Evolutionary conservation across 2,329 filamentous ascomycete species (phyloP).

Genomic region (Verticillium albo-atrum): DNA sequence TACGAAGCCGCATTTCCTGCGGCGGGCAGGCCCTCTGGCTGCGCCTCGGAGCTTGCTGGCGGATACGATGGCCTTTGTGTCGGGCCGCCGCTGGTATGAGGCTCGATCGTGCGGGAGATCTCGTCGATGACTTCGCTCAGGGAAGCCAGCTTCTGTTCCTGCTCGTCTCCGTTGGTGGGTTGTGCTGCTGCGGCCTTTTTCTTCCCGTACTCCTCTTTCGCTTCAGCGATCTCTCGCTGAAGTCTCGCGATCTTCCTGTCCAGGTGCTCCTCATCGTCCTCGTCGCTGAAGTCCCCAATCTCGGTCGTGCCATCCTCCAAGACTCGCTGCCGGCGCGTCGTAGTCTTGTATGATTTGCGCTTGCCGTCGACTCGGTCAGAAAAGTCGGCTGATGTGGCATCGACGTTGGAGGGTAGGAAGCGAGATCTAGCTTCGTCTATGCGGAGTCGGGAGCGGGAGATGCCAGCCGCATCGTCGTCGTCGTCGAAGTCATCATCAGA

Average conservation of each 20-base stretch:
- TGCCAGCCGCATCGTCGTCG: slow-evolving; percentile 59
- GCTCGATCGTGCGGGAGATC: slow-evolving; percentile 37
- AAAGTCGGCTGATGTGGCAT: slow-evolving; percentile 78
- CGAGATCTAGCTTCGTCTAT: slow-evolving; percentile 74
- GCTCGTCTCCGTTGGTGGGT: slow-evolving; percentile 19
- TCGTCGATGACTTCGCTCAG: slow-evolving; percentile 70
- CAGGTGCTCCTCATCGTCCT: slow-evolving; percentile 64
- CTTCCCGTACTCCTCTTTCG: slow-evolving; percentile 58
- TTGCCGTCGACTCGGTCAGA: slow-evolving; percentile 83
- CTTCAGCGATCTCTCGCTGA: slow-evolving; percentile 75
- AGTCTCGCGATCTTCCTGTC: slow-evolving; percentile 77
- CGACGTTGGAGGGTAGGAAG: slow-evolving; percentile 72
- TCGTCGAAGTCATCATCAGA: slow-evolving; percentile 59
- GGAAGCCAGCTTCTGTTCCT: slow-evolving; percentile 57
- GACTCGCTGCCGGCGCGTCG: slow-evolving; percentile 61
- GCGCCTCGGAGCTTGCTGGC: slow-evolving; percentile 8
- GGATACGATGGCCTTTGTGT: slow-evolving; percentile 16
- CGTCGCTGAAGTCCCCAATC: slow-evolving; percentile 71
- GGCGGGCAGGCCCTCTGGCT: neutral
- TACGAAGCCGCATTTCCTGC: slow-evolving; percentile 28
- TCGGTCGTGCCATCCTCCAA: slow-evolving; percentile 61
- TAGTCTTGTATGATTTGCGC: slow-evolving; percentile 76
- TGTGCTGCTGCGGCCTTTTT: slow-evolving; percentile 36
- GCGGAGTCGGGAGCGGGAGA: slow-evolving; percentile 72
- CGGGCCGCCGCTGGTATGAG: neutral